Conservation (phyloP, 371 early-diverging fungal species). For the Mucor saturninus region DNA sequence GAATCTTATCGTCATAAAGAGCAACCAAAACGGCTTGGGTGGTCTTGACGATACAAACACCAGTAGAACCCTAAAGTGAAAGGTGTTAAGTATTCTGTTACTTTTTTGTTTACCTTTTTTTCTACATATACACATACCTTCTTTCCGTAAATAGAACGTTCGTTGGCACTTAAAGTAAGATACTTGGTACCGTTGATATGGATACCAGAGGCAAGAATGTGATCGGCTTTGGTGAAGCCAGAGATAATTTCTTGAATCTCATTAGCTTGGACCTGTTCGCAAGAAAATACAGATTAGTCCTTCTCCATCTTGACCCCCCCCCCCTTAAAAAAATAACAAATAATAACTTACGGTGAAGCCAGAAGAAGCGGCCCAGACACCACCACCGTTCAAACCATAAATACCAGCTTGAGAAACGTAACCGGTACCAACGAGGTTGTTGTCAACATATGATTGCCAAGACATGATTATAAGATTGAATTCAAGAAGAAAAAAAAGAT, state of each 20-base stretch:
- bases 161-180: slow-evolving; percentile 71
- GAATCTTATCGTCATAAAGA: slow-evolving; percentile 66
- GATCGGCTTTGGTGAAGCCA: slow-evolving; percentile 68
- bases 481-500: slow-evolving; percentile 6
- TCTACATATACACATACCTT: slow-evolving; percentile 52
- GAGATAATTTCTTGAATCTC: slow-evolving; percentile 67
- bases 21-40: slow-evolving; percentile 80
- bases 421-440: slow-evolving; percentile 79
- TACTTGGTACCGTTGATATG: slow-evolving; percentile 74
- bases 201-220: slow-evolving; percentile 71
- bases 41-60: slow-evolving; percentile 84
- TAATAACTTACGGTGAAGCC: slow-evolving; percentile 64
- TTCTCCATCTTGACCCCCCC: neutral
- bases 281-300: slow-evolving; percentile 2
- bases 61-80: slow-evolving; percentile 63
- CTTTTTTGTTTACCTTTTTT: slow-evolving; percentile 4
- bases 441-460: slow-evolving; percentile 90
- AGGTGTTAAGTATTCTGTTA: neutral
- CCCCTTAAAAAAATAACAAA: neutral
- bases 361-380: slow-evolving; percentile 77
- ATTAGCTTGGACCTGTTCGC: slow-evolving; percentile 48
- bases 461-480: slow-evolving; percentile 59
- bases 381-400: slow-evolving; percentile 70
- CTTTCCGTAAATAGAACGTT: slow-evolving; percentile 79
- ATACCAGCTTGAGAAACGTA: slow-evolving; percentile 79